phyloP scores from a whole-genome alignment of 2,329 filamentous ascomycete species.

The Colletotrichum lupini region DNA sequence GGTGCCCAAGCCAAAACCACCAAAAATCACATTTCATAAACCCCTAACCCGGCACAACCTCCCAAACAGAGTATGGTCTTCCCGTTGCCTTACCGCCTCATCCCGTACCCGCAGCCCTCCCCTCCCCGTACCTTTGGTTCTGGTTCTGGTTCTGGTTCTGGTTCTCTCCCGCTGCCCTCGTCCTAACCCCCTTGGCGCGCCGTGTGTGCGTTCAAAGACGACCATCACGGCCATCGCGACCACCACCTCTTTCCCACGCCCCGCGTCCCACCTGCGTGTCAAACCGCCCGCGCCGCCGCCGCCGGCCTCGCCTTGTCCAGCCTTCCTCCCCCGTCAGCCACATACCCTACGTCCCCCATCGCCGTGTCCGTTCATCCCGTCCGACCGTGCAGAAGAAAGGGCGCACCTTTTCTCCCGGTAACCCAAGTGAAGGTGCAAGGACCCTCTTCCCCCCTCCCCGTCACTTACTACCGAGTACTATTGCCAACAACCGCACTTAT shows the following conservation, averaged over 20 bases:
- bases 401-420: not conserved
- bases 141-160: constrained; percentile 5
- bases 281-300: constrained; percentile 4
- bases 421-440: not conserved
- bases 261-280: not conserved
- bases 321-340: not conserved
- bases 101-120: not conserved
- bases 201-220: not conserved
- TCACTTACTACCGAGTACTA: not conserved
- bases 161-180: not conserved
- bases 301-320: not conserved
- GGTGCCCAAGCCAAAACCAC: no score
- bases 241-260: not conserved
- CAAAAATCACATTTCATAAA: not conserved
- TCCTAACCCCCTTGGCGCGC: not conserved
- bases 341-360: not conserved
- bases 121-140: constrained; percentile 4
- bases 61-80: constrained; percentile 4
- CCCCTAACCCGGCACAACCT: not conserved
- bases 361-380: not conserved
- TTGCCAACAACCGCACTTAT: not conserved
- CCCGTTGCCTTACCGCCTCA: constrained; percentile 9
- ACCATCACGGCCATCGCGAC: not conserved
- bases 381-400: not conserved
- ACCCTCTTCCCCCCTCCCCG: not conserved